These are phyloP conservation scores for Rhizopogon vulgaris DNA, from an alignment of 768 basidiomycete species.

Conservation along the genomic window DNA sequence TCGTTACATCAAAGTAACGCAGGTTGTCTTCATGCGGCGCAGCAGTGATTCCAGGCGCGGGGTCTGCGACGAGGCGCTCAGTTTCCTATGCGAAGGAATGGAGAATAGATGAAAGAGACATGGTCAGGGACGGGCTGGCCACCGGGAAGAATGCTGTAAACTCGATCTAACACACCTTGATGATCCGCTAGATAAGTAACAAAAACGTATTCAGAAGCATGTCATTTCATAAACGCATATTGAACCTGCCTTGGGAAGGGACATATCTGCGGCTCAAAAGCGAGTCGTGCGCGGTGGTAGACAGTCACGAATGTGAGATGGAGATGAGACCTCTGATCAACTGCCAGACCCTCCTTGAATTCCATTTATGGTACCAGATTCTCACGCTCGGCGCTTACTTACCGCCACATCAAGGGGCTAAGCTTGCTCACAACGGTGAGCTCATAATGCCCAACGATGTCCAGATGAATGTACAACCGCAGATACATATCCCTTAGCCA, in stretches of 20 bases:
- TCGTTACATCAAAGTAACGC: slow-evolving; percentile 97
- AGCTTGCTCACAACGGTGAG: neutral
- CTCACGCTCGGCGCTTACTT: slow-evolving; percentile 8
- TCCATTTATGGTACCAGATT: slow-evolving; percentile 11
- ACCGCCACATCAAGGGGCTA: neutral
- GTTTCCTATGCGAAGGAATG: slow-evolving; percentile 67
- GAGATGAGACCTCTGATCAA: neutral
- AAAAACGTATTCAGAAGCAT: neutral
- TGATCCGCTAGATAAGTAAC: slow-evolving; percentile 37
- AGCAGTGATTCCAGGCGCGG: slow-evolving; percentile 96
- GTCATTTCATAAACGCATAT: neutral
- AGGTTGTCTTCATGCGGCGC: slow-evolving; percentile 95
- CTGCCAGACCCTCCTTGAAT: neutral
- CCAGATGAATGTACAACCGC: slow-evolving; percentile 13
- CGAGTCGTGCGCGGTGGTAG: slow-evolving; percentile 9
- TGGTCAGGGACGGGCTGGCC: slow-evolving; percentile 11
- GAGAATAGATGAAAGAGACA: slow-evolving; percentile 9
- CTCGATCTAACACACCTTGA: slow-evolving; percentile 36
- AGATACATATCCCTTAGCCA: neutral
- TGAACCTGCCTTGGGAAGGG: slow-evolving; percentile 29
- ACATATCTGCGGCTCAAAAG: slow-evolving; percentile 20
- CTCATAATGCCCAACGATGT: slow-evolving; percentile 16
- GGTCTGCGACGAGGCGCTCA: slow-evolving; percentile 91
- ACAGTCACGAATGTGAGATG: slow-evolving; percentile 10
- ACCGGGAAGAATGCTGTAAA: slow-evolving; percentile 8